A percentile compares a stretch with the other conserved stretches of the same genome.
These are phyloP conservation scores for Coemansia sp. DNA, from an alignment of 192 early-diverging fungal genomes.

Conservation along the genomic window DNA sequence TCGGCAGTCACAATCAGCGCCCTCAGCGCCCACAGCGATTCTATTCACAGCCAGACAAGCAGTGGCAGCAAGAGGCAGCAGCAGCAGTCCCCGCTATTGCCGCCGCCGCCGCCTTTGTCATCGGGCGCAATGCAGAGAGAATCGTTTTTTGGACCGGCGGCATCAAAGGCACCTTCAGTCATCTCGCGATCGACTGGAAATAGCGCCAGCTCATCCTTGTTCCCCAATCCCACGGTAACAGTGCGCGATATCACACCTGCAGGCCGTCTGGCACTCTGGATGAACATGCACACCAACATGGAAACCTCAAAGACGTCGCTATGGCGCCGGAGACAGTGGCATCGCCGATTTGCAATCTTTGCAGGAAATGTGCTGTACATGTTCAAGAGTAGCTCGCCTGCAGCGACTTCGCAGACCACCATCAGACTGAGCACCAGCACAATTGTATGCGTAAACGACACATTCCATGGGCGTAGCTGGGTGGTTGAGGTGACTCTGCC, in stretches of 20 bases:
- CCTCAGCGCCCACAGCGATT: constrained; percentile 35
- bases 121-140: constrained; percentile 3
- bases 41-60: constrained; percentile 34
- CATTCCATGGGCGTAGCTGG: constrained; percentile 51
- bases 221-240: constrained; percentile 16
- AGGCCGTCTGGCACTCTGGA: constrained; percentile 48
- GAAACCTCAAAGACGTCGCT: constrained; percentile 29
- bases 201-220: constrained; percentile 10
- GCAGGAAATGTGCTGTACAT: constrained; percentile 50
- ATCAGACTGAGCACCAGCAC: constrained; percentile 37
- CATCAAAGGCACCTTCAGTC: constrained; percentile 16
- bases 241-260: constrained; percentile 55
- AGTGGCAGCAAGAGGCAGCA: constrained; percentile 6
- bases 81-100: constrained; percentile 6
- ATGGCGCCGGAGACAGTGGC: constrained; percentile 55
- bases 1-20: constrained; percentile 16
- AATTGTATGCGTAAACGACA: constrained; percentile 52
- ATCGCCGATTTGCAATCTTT: constrained; percentile 50
- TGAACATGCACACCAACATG: constrained; percentile 33
- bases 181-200: constrained; percentile 18
- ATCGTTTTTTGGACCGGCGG: constrained; percentile 11
- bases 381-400: constrained; percentile 52
- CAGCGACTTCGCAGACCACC: constrained; percentile 30
- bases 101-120: constrained; percentile 2
- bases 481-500: constrained; percentile 50